Evolutionary conservation across 2,329 filamentous ascomycete genomes (phyloP).

Genomic region (Cladophialophora immunda): DNA sequence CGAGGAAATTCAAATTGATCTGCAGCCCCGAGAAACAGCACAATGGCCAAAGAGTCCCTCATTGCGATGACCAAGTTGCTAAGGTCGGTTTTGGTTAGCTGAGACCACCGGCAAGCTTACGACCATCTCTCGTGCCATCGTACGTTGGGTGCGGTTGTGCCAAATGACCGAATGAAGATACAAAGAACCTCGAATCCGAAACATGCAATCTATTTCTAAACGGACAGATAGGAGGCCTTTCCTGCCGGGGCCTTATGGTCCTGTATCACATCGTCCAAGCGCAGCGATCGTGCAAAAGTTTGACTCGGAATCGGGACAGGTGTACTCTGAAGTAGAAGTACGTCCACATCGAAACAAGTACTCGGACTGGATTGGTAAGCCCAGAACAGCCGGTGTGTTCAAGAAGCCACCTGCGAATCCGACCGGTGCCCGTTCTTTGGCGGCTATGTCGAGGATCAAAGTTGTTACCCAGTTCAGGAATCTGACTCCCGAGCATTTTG

Average conservation of each 20-base stretch:
- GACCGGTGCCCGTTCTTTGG: conserved; percentile 36
- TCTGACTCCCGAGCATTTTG: conserved; percentile 48
- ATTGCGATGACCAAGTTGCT: conserved; percentile 40
- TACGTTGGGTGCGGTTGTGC: background rate
- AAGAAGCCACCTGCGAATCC: conserved; percentile 19
- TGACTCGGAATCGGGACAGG: conserved; percentile 36
- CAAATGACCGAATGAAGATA: background rate
- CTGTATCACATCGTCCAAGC: background rate
- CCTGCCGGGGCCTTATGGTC: background rate
- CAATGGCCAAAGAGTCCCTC: conserved; percentile 39
- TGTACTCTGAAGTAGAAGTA: conserved; percentile 36
- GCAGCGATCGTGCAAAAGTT: conserved; percentile 23
- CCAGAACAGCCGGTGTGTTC: conserved; percentile 29
- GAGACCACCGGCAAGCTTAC: background rate
- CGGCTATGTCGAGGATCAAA: conserved; percentile 33
- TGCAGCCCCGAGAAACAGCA: conserved; percentile 8
- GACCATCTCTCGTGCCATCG: background rate
- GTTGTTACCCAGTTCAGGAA: conserved; percentile 47
- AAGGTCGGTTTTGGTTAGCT: conserved; percentile 20
- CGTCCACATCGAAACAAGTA: conserved; percentile 24
- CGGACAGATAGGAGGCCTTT: background rate
- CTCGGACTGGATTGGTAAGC: conserved; percentile 38
- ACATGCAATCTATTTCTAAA: background rate
- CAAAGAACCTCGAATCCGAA: background rate
- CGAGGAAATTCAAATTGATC: too few relatives aligned